A percentile compares a stretch with the other conserved stretches of the same genome.
Evolutionary conservation across 2,329 filamentous ascomycete species (phyloP).

Genomic region (Venturia nashicola): DNA sequence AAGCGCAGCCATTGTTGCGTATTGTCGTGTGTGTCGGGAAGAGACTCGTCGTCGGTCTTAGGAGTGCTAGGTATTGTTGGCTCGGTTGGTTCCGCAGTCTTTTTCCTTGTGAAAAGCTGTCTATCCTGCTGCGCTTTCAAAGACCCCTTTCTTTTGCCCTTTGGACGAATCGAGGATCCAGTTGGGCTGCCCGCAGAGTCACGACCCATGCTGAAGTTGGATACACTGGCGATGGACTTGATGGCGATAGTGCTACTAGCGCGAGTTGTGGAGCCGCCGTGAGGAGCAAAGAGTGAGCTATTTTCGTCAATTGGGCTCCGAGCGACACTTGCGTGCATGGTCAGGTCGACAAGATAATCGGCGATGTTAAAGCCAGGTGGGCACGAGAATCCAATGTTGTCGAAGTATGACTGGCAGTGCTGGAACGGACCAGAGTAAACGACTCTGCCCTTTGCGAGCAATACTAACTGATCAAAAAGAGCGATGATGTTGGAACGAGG

Average conservation of each 20-base stretch:
- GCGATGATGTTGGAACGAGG: constrained; percentile 97
- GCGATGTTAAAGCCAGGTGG: constrained; percentile 98
- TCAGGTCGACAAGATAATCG: constrained; percentile 92
- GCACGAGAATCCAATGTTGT: constrained; percentile 81
- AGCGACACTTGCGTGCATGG: constrained; percentile 75
- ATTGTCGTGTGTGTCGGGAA: constrained; percentile 37
- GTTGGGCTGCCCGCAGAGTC: constrained; percentile 42
- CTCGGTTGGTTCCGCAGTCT: constrained; percentile 21
- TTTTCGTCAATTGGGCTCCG: constrained; percentile 43
- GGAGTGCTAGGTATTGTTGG: constrained; percentile 5
- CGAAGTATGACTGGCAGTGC: constrained; percentile 85
- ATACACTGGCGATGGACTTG: constrained; percentile 80
- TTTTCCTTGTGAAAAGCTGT: constrained; percentile 78
- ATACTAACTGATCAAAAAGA: constrained; percentile 84
- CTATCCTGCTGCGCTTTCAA: constrained; percentile 78
- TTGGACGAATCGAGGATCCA: constrained; percentile 51
- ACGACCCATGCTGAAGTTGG: constrained; percentile 59
- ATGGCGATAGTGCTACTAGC: constrained; percentile 80
- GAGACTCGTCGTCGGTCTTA: constrained; percentile 48
- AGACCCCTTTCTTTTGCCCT: constrained; percentile 62
- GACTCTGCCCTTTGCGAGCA: constrained; percentile 76
- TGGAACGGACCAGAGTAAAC: constrained; percentile 90
- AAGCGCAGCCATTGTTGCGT: constrained; percentile 49
- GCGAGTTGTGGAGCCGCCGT: constrained; percentile 55
- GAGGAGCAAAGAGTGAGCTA: constrained; percentile 45